phyloP scores from a whole-genome alignment of 495 filamentous ascomycete species.

The Haplographium delicatum region DNA sequence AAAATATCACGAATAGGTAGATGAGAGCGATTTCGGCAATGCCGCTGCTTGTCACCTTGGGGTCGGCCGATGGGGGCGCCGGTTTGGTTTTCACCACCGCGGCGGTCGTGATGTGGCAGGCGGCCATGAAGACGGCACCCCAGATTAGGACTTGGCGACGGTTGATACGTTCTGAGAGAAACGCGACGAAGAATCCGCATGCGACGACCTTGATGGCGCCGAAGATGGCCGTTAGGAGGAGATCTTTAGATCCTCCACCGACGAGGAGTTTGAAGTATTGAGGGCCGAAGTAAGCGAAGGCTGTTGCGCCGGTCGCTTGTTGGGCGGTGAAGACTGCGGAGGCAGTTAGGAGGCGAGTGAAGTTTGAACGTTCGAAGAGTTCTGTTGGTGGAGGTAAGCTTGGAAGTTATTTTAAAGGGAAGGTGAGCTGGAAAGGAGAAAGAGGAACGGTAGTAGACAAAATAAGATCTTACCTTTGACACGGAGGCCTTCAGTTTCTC shows the following conservation, averaged over 20 bases:
- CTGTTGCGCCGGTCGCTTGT: conserved; percentile 35
- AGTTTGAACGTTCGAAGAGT: conserved; percentile 30
- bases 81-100: background rate
- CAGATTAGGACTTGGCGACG: conserved; percentile 32
- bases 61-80: background rate
- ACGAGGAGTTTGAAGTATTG: conserved; percentile 55
- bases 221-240: conserved; percentile 46
- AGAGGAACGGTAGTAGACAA: background rate
- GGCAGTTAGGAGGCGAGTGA: conserved; percentile 33
- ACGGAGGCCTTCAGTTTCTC: conserved; percentile 1
- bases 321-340: conserved; percentile 48
- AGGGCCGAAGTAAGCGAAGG: conserved; percentile 63
- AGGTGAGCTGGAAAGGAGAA: background rate
- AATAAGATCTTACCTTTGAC: background rate
- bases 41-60: background rate
- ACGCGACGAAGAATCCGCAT: conserved; percentile 36
- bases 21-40: conserved; percentile 3
- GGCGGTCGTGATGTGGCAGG: background rate
- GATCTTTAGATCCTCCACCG: conserved; percentile 34
- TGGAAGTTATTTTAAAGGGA: background rate
- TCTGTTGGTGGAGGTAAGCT: conserved; percentile 27
- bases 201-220: conserved; percentile 42
- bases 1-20: background rate
- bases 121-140: conserved; percentile 23
- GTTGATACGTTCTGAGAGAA: conserved; percentile 35